Base-by-base conservation (phyloP, 306 rosid genomes). In the Quercus dentata region DNA sequence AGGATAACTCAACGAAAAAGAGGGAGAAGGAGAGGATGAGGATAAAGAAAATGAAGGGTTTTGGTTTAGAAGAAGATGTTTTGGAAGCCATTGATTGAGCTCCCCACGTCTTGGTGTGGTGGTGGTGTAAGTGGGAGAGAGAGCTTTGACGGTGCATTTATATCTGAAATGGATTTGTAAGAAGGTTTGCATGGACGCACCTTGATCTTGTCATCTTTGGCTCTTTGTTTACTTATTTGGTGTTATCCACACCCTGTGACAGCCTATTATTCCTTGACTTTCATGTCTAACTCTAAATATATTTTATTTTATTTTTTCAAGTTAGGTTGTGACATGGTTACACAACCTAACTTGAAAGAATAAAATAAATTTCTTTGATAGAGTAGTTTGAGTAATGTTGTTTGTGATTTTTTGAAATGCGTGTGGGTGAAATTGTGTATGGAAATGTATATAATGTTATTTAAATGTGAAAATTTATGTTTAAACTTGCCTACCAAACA, bases 51-150 rank as follows among this genome's bases (percentile, higher is more conserved):
- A 75, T 5, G 56, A 84, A 81, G 77, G 44, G 21, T 12, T 67
- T 76, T 75, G 12, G 79, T 31, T 74, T 86, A 18, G 86, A 74
- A 63, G 61, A 74, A 56, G 71, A 19, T 56, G 35, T 35, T 54
- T 77, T 83, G 23, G 83, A 76, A 72, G 77, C 77, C 97, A 91
- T 81, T 27, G 64, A 28, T 63, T 38, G 19, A 77, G 65, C 52
- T 75, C 4, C 33, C 38, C 19, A n/a, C 71, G 67, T 44, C 58
- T 25, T 17, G 27, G 27, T 73, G 71, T 65, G 56, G 20, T 27
- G 27, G 52, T 23, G 59, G 7, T 27, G 51, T 8, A 0, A 77
- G 25, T 14, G 25, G 8, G 73, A 20, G 9, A 1, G 27, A 28
- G 75, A 30, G 68, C 38, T 12, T 76, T 19, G 71, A 46, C n/a